Conservation (phyloP, 345 rosid genomes). For the Hibiscus tridactylites region DNA sequence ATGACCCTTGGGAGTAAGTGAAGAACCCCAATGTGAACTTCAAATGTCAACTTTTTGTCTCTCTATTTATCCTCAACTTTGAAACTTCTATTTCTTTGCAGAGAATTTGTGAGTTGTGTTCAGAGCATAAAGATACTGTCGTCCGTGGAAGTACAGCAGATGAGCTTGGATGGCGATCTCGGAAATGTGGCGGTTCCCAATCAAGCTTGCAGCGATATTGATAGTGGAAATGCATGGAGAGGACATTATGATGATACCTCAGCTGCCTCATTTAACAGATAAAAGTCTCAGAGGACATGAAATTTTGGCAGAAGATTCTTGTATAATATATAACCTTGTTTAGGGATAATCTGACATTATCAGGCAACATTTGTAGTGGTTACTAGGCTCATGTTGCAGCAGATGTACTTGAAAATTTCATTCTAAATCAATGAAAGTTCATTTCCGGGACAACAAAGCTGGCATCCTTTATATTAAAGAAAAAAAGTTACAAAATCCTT, state of each 20-base stretch:
- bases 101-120: conserved; percentile 86
- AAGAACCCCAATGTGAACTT: background rate
- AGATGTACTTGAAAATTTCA: background rate
- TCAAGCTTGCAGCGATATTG: conserved; percentile 82
- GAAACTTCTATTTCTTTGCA: conserved; percentile 26
- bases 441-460: background rate
- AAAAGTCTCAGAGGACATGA: too few relatives aligned
- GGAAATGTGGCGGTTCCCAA: conserved; percentile 58
- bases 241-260: conserved; percentile 72
- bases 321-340: conserved; percentile 9
- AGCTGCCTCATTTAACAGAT: conserved; percentile 67
- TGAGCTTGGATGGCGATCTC: conserved; percentile 91
- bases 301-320: too few relatives aligned
- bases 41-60: background rate
- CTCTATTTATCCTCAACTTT: background rate
- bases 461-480: conserved; percentile 7
- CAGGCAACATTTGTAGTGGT: conserved; percentile 5
- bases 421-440: background rate
- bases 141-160: conserved; percentile 84
- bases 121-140: conserved; percentile 90
- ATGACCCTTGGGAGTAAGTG: conserved; percentile 99
- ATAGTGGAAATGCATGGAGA: conserved; percentile 86
- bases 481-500: conserved; percentile 13
- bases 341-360: conserved; percentile 8
- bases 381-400: too few relatives aligned